Evolutionary conservation across 768 basidiomycete species (phyloP).

Genomic region (Amanita subjunquillea): DNA sequence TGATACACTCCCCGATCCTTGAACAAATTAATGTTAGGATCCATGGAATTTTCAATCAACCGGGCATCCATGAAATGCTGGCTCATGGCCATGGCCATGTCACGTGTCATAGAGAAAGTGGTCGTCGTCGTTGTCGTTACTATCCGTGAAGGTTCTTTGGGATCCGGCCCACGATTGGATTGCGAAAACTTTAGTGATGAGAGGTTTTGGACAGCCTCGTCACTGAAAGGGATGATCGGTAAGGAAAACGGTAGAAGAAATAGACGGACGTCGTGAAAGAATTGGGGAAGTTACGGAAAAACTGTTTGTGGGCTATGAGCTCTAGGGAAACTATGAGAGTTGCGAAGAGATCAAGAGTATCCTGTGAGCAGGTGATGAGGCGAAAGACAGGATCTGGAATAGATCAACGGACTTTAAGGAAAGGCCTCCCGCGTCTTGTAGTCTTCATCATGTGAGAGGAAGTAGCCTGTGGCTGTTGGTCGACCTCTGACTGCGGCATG

Average conservation of each 20-base stretch:
- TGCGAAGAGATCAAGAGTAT: constrained; percentile 96
- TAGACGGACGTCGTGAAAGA: constrained; percentile 86
- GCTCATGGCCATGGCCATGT: constrained; percentile 99
- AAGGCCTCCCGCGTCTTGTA: constrained; percentile 90
- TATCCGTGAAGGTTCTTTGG: constrained; percentile 94
- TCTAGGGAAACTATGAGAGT: constrained; percentile 92
- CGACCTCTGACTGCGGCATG: constrained; percentile 23
- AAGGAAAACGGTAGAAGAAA: constrained; percentile 6
- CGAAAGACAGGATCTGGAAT: constrained; percentile 3
- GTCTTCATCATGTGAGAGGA: constrained; percentile 98
- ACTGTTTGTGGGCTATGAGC: constrained; percentile 83
- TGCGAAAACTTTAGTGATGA: constrained; percentile 97
- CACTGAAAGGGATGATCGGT: constrained; percentile 37
- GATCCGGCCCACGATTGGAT: constrained; percentile 97
- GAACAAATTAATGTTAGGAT: constrained; percentile 82
- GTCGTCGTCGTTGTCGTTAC: constrained; percentile 99
- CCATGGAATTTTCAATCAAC: constrained; percentile 92
- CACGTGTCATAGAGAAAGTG: constrained; percentile 98
- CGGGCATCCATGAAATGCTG: constrained; percentile 99
- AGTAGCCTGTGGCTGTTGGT: constrained; percentile 41
- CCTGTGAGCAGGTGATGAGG: constrained; percentile 35
- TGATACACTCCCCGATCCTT: constrained; percentile 96
- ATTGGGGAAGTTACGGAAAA: constrained; percentile 91
- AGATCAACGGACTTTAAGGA: constrained; percentile 59
- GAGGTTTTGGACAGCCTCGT: constrained; percentile 90